These are phyloP conservation scores for Myxozyma lipomycoides DNA, from an alignment of 805 yeast genomes.

Conservation along the genomic window DNA sequence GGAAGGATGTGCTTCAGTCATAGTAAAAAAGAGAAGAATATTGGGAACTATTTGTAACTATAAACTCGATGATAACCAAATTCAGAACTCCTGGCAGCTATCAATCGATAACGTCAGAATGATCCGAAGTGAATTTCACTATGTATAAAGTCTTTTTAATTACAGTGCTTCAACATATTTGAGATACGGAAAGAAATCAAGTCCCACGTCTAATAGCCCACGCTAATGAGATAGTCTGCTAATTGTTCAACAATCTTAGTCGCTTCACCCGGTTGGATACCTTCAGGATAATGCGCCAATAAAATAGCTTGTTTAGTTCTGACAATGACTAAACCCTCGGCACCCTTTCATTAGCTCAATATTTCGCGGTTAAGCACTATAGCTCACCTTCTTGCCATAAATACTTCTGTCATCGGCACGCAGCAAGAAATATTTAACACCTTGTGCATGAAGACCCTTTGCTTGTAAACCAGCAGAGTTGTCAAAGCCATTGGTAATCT, in stretches of 20 bases:
- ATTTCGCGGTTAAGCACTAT: too few relatives aligned
- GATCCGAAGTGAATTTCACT: too few relatives aligned
- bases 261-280: slow-evolving; percentile 91
- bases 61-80: background rate
- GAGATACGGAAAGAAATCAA: too few relatives aligned
- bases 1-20: too few relatives aligned
- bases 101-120: too few relatives aligned
- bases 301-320: slow-evolving; percentile 91
- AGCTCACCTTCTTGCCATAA: slow-evolving; percentile 67
- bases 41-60: too few relatives aligned
- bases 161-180: too few relatives aligned
- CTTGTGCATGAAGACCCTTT: slow-evolving; percentile 78
- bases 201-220: slow-evolving; percentile 69
- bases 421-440: slow-evolving; percentile 81
- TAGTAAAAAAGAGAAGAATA: too few relatives aligned
- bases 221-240: slow-evolving; percentile 90
- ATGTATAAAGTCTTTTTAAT: too few relatives aligned
- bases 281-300: slow-evolving; percentile 90
- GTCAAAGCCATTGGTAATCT: slow-evolving; percentile 72
- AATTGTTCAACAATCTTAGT: slow-evolving; percentile 90
- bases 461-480: slow-evolving; percentile 78
- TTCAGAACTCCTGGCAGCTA: too few relatives aligned
- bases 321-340: slow-evolving; percentile 83
- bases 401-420: slow-evolving; percentile 90
- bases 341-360: too few relatives aligned